Evolutionary conservation across 257 asterid species (phyloP), one percentile per base, ranked within the genome.

Genomic region (Osmanthus fragrans): DNA sequence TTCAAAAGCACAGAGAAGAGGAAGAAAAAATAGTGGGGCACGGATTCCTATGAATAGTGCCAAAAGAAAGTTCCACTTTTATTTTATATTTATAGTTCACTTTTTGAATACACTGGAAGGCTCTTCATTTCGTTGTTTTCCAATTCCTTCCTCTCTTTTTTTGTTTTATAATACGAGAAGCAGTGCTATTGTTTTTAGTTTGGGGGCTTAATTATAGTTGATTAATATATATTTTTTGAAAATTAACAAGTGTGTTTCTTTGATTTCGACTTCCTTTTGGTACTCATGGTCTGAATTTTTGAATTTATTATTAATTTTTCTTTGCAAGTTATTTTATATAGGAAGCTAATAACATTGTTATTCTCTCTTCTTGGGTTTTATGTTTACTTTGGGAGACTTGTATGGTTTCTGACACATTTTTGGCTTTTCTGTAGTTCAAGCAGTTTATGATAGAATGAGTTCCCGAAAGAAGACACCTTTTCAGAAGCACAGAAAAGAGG

Each of bases 401-500:
- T n/a, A n/a, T n/a, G n/a, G n/a, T n/a, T n/a, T n/a, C n/a, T 47
- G 21, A 47, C 21, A 47, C 56, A 47, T 47, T 47, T 58, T 23
- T 21, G 11, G 66, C 29, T 58, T 58, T 58, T 58, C 32, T 21
- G 30, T 15, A 21, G 29, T 58, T 58, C 12, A 21, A 58, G 27
- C 66, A 58, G 9, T 58, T 21, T 7, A 21, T n/a, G 69, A 63
- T 76, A 84, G 67, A 77, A 92, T 94, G 98, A 92, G 96, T 90
- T 45, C 96, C 40, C 89, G 94, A 86, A 94, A 88, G 90, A 92
- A 90, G 89, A 92, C 96, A 36, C 97, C 98, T 5, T 94, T 94
- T 81, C 98, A 94, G 88, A 94, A 92, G 90, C 98, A 94, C 70
- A 88, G 98, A 79, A 97, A 94, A 84, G 98, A 90, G 82, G 97